Evolutionary conservation across 768 basidiomycete species (phyloP), one percentile per base, ranked within the genome.

Genomic region (Mycena epipterygia): DNA sequence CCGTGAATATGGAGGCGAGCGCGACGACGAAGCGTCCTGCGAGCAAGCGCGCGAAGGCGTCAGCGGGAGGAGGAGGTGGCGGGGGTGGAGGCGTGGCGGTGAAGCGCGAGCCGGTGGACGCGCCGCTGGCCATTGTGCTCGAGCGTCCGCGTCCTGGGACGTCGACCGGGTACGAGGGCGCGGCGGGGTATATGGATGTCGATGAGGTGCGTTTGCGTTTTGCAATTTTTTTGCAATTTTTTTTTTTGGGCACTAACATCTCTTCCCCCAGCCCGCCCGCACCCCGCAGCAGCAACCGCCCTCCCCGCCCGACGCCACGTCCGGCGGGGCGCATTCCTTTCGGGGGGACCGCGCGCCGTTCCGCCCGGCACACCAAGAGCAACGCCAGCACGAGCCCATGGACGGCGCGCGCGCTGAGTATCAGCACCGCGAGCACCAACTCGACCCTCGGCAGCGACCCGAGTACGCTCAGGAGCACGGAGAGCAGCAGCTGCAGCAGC

Each of bases 131-230:
- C 11, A 9, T 21, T 17, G 35, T 35, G 8, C 42, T 14, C 17
- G 44, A 9, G 65, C 30, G 55, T 32, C 87, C 84, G 75, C 89
- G 91, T 42, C 92, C 92, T 0, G 92, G 91, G n/a, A 93, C 91
- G 5, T 89, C 86, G 76, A 90, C 90, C 7, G 93, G 91, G 12
- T 93, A 93, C 81, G 92, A 93, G 74, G 89, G 86, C 33, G 33
- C 27, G 56, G 55, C 5, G 25, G 3, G 55, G 11, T 46, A 16
- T 2, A 48, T 56, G 55, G 55, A 56, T 27, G 55, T 56, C 6
- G 51, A 52, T 23, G n/a, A 35, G 55, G 55, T 23, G 39, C n/a
- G 32, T 55, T 3, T 32, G 30, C 37, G 14, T 55, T 23, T 30
- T n/a, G 33, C 29, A 13, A 5, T 44, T 51, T 30, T 16, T 30